Conservation (phyloP, 2,329 filamentous ascomycete species). For the Trichoderma citrinoviride region DNA sequence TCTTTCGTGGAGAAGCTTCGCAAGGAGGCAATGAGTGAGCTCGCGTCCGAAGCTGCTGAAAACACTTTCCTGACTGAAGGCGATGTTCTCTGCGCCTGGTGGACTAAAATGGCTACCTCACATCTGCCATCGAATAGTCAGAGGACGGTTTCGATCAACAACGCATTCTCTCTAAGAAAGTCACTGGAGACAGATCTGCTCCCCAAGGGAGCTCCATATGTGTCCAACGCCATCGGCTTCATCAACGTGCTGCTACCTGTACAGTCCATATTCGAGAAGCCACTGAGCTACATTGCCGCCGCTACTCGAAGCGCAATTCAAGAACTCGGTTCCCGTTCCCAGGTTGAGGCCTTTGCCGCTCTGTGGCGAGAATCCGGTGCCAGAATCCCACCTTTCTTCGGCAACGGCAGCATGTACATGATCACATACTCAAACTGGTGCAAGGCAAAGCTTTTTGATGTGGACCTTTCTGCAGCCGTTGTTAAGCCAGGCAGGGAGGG, state of each 20-base stretch:
- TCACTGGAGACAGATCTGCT: not conserved
- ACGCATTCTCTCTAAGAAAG: not conserved
- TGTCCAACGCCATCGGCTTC: not conserved
- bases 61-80: not conserved
- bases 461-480: not conserved
- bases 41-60: not conserved
- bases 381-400: not conserved
- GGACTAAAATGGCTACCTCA: too few species aligned
- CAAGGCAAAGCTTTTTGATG: not conserved
- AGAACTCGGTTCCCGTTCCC: not conserved
- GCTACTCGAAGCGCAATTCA: not conserved
- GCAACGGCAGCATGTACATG: not conserved
- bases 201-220: not conserved
- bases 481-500: not conserved
- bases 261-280: not conserved
- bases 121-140: too few species aligned
- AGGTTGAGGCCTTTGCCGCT: not conserved
- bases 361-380: not conserved
- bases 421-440: not conserved
- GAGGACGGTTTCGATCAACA: not conserved
- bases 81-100: not conserved
- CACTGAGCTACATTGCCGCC: not conserved
- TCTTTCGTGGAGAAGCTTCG: not conserved
- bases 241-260: not conserved
- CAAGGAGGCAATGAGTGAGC: not conserved